These are phyloP conservation scores for Neurospora intermedia DNA, from an alignment of 495 filamentous ascomycete genomes.

Conservation along the genomic window DNA sequence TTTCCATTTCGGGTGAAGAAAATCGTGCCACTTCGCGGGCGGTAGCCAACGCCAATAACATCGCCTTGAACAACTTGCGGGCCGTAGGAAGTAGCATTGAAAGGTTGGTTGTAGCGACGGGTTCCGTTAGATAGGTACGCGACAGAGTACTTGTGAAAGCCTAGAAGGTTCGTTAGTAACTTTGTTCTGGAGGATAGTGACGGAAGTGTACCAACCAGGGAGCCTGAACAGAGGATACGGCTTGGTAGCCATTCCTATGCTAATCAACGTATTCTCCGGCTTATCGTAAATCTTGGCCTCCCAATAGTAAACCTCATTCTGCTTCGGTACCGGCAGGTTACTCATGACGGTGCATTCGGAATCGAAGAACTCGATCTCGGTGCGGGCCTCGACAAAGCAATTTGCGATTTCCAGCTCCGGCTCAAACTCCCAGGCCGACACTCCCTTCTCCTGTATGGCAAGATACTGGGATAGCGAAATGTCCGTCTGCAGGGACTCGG, in stretches of 20 bases:
- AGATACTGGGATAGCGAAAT: constrained; percentile 96
- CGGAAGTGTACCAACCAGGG: constrained; percentile 49
- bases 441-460: constrained; percentile 97
- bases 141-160: constrained; percentile 83
- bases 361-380: constrained; percentile 98
- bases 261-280: constrained; percentile 73
- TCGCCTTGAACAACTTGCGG: constrained; percentile 82
- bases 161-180: constrained; percentile 31
- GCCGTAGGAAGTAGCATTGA: constrained; percentile 64
- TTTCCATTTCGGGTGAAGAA: constrained; percentile 99
- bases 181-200: neutral
- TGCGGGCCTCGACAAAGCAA: constrained; percentile 92
- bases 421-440: constrained; percentile 98
- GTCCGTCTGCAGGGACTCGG: constrained; percentile 90
- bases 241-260: constrained; percentile 89
- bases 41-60: constrained; percentile 92
- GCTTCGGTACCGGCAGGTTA: constrained; percentile 92
- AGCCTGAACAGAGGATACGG: constrained; percentile 91
- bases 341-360: constrained; percentile 95
- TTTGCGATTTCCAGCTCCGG: constrained; percentile 97
- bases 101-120: constrained; percentile 86
- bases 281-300: constrained; percentile 98
- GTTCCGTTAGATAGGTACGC: constrained; percentile 82
- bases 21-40: constrained; percentile 84
- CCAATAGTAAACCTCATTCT: constrained; percentile 99